Base-by-base conservation (phyloP, 768 basidiomycete genomes). In the Punctularia strigosozonata region DNA sequence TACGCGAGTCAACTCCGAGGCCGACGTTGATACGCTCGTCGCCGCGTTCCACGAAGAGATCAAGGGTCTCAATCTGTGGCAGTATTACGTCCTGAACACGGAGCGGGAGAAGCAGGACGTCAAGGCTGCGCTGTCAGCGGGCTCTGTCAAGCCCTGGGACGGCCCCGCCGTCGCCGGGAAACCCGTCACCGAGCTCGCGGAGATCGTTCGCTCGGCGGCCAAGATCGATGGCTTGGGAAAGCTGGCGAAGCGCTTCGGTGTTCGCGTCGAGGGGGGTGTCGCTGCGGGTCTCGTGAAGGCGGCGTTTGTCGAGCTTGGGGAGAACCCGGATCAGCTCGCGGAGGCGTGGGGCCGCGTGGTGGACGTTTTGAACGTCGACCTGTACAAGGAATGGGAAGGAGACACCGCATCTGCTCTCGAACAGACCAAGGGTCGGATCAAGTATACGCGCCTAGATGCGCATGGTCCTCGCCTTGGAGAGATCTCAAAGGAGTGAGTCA, bases 11-110 rank as follows among this genome's bases (percentile, higher is more conserved):
- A 65, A 60, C 6, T 81, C 77, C 0, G 61, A 74, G 36, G 48
- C 61, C 30, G 94, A 99, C 52, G 58, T 99, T 40, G 67, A 79
- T 38, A 51, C 53, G 3, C 66, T 99, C 43, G 65, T 84, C 32
- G 50, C 54, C 15, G 80, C 79, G 18, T 76, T 98, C 45, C 54
- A 69, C 30, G 57, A 67, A 7, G 65, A 71, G 20, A 50, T 90
- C 44, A 73, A 80, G 42, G 64, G 61, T 2, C 75, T 82, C 37
- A 68, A 86, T 19, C 59, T 98, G 17, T 99, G 89, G 88, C 83
- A 98, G 51, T 99, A 80, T 64, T 99, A 98, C 55, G 83, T 92
- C 15, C 66, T 98, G 36, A 80, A 97, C 51, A 68, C 76, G 8
- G 61, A 64, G 26, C 59, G 66, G 19, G 86, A 92, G 56, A 75